phyloP scores from a whole-genome alignment of 305 asterid species.

The Lippia alba region DNA sequence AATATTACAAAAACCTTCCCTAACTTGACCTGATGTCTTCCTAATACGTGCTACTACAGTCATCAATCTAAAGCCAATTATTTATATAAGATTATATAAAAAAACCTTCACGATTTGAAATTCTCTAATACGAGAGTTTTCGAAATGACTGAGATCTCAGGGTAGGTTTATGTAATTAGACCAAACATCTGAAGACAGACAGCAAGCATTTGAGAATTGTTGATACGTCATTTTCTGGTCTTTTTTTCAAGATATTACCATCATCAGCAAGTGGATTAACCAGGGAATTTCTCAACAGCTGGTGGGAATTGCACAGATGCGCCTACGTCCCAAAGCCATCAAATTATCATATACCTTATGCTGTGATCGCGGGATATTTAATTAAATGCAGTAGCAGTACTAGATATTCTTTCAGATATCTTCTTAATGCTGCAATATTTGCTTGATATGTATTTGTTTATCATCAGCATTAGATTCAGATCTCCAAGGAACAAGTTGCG shows the following conservation, averaged over 20 bases:
- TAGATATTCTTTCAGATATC: constrained; percentile 28
- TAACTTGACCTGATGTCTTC: too few species aligned
- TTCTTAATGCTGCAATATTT: constrained; percentile 8
- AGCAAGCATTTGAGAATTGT: constrained; percentile 20
- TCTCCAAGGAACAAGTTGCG: constrained; percentile 16
- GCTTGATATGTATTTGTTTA: neutral
- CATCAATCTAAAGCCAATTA: too few species aligned
- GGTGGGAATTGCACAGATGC: constrained; percentile 54
- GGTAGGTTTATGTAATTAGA: too few species aligned
- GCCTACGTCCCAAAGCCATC: constrained; percentile 20
- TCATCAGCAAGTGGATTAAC: constrained; percentile 38
- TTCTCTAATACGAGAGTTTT: too few species aligned
- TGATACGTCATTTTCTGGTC: constrained; percentile 41
- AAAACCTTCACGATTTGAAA: too few species aligned
- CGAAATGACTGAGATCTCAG: too few species aligned
- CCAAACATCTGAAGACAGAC: too few species aligned
- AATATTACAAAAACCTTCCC: too few species aligned
- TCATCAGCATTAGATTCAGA: constrained; percentile 9
- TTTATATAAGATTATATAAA: too few species aligned
- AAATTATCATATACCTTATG: constrained; percentile 25
- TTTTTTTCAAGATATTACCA: constrained; percentile 31
- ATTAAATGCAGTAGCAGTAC: constrained; percentile 1
- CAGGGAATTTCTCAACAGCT: constrained; percentile 34
- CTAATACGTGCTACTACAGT: too few species aligned
- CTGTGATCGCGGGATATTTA: neutral